These are phyloP conservation scores for Hanseniaspora lachancei DNA, from an alignment of 805 yeast species.

Conservation along the genomic window DNA sequence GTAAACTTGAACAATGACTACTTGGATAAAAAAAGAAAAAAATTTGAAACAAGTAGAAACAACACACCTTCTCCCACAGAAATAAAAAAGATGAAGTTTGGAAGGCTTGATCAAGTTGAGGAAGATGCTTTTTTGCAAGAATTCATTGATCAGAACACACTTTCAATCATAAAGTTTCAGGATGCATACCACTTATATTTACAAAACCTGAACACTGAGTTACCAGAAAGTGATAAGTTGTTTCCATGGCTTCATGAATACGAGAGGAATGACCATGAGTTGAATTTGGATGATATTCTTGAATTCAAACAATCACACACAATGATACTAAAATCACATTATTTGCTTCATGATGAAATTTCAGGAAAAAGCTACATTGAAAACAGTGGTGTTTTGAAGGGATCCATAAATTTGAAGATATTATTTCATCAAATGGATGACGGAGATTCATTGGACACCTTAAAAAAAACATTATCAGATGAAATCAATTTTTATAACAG, in stretches of 20 bases:
- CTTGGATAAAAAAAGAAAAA: constrained; percentile 7
- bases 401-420: background rate
- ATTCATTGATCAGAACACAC: background rate
- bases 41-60: background rate
- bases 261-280: background rate
- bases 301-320: constrained; percentile 2
- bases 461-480: background rate
- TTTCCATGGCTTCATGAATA: constrained; percentile 80
- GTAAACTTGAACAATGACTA: background rate
- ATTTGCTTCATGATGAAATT: background rate
- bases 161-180: background rate
- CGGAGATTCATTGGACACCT: background rate
- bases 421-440: background rate
- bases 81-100: constrained; percentile 5
- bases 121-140: background rate
- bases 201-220: constrained; percentile 16
- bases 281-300: background rate
- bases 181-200: background rate
- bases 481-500: constrained; percentile 5
- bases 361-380: background rate
- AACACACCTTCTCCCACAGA: constrained; percentile 4
- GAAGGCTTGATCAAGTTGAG: background rate
- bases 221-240: constrained; percentile 55
- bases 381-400: constrained; percentile 10
- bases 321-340: background rate